These are phyloP conservation scores for Sarocladiaceae sp. DNA, from an alignment of 2,329 filamentous ascomycete species.

Conservation along the genomic window DNA sequence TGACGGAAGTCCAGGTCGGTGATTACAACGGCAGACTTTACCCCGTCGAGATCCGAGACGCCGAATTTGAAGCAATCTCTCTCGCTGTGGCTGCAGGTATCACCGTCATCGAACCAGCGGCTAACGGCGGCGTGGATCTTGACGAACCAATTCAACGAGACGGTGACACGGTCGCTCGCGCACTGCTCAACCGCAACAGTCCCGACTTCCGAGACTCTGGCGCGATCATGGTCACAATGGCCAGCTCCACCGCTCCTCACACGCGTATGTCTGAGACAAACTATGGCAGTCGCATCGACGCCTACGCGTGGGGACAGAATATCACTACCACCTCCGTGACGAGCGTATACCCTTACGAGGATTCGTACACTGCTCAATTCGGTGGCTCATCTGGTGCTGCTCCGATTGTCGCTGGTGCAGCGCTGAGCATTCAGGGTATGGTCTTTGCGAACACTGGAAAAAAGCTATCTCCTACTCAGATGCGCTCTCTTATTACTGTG, in stretches of 20 bases:
- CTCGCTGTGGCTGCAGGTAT: slow-evolving; percentile 6
- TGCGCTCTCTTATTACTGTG: slow-evolving; percentile 4
- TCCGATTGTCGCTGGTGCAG: slow-evolving; percentile 8
- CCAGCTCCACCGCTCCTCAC: slow-evolving; percentile 6
- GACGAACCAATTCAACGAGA: slow-evolving; percentile 5
- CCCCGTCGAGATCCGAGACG: slow-evolving; percentile 8
- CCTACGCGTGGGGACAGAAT: slow-evolving; percentile 10
- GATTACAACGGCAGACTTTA: slow-evolving; percentile 4
- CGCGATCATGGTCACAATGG: slow-evolving; percentile 8
- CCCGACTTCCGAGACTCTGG: slow-evolving; percentile 10
- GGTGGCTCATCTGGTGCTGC: slow-evolving; percentile 7
- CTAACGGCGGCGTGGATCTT: slow-evolving; percentile 7
- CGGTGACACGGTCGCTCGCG: slow-evolving; percentile 1
- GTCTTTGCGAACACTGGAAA: slow-evolving; percentile 6
- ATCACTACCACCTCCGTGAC: slow-evolving; percentile 3
- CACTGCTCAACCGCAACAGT: slow-evolving; percentile 7
- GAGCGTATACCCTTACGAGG: neutral
- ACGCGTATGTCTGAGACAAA: neutral
- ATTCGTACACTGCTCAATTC: slow-evolving; percentile 6
- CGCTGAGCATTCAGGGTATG: slow-evolving; percentile 10
- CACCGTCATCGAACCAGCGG: slow-evolving; percentile 9
- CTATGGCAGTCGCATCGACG: slow-evolving; percentile 7
- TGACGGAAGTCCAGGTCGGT: slow-evolving; percentile 2
- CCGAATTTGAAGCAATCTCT: slow-evolving; percentile 9
- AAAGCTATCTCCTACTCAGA: slow-evolving; percentile 4